phyloP scores from a whole-genome alignment of 169 alveolate species.

The Theileria parva region DNA sequence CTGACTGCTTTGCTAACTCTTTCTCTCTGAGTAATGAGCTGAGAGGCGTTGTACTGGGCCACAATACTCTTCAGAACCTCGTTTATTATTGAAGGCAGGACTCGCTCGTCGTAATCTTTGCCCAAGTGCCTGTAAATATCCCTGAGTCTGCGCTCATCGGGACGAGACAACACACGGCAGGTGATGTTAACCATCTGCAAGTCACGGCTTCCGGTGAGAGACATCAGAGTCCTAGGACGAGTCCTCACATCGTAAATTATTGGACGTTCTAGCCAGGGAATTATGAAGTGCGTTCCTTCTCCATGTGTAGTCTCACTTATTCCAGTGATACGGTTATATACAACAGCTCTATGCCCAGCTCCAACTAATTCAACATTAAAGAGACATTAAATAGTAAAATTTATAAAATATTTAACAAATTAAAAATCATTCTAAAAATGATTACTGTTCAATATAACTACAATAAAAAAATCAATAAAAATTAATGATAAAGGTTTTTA shows the following conservation, averaged over 20 bases:
- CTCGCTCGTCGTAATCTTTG: slow-evolving; percentile 94
- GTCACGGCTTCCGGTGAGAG: slow-evolving; percentile 93
- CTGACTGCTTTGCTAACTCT: slow-evolving; percentile 83
- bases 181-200: slow-evolving; percentile 92
- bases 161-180: slow-evolving; percentile 93
- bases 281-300: slow-evolving; percentile 95
- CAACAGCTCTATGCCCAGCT: slow-evolving; percentile 93
- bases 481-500: no score
- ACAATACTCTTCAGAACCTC: slow-evolving; percentile 95
- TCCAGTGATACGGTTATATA: slow-evolving; percentile 85
- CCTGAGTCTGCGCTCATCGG: slow-evolving; percentile 83
- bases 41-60: slow-evolving; percentile 96
- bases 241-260: slow-evolving; percentile 92
- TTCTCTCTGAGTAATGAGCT: slow-evolving; percentile 94
- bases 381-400: neutral
- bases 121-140: slow-evolving; percentile 87
- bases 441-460: neutral
- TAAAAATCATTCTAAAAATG: neutral
- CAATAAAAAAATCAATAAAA: no score
- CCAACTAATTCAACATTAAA: slow-evolving; percentile 75
- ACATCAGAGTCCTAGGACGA: slow-evolving; percentile 87
- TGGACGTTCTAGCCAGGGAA: slow-evolving; percentile 95
- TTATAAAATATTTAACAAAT: neutral
- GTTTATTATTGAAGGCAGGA: slow-evolving; percentile 94
- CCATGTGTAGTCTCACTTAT: slow-evolving; percentile 78